A percentile compares a stretch with the other conserved stretches of the same genome.
Conservation (phyloP, 805 yeast species). For the Starmerella lactis-condensi region DNA sequence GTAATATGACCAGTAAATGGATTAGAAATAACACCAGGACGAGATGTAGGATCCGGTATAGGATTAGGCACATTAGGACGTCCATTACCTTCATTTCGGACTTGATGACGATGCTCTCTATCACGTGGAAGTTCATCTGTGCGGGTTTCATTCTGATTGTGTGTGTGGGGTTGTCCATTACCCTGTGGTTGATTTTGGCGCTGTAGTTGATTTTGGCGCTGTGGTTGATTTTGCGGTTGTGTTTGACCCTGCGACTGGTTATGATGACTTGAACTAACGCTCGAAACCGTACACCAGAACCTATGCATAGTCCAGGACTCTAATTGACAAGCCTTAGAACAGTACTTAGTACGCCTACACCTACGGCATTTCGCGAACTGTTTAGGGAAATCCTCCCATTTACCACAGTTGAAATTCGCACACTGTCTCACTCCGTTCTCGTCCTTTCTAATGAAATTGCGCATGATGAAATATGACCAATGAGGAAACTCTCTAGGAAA, state of each 20-base stretch:
- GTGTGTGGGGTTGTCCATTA: no score
- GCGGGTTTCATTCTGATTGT: no score
- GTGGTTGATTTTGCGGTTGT: neutral
- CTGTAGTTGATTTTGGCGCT: no score
- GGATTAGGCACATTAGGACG: no score
- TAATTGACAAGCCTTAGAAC: slow-evolving; percentile 81
- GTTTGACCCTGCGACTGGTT: slow-evolving; percentile 1
- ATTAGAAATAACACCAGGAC: no score
- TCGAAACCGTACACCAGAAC: slow-evolving; percentile 57
- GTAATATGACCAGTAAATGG: no score
- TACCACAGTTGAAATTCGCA: slow-evolving; percentile 81
- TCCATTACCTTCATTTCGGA: no score
- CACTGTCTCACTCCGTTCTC: slow-evolving; percentile 93
- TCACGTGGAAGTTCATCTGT: no score
- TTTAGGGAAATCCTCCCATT: slow-evolving; percentile 78
- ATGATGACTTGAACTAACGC: slow-evolving; percentile 6
- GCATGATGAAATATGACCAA: slow-evolving; percentile 97
- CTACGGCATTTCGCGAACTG: slow-evolving; percentile 90
- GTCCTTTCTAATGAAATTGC: slow-evolving; percentile 85
- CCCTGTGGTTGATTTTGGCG: no score
- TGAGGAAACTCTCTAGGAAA: slow-evolving; percentile 68
- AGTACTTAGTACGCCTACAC: slow-evolving; percentile 86
- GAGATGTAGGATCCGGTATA: no score
- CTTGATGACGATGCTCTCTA: no score
- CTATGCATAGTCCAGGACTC: slow-evolving; percentile 85